Percentiles rank a stretch among this genome's conserved stretches.
Conservation (phyloP, 2,329 filamentous ascomycete species). For the Dryadomyces quercus-mongolicae region DNA sequence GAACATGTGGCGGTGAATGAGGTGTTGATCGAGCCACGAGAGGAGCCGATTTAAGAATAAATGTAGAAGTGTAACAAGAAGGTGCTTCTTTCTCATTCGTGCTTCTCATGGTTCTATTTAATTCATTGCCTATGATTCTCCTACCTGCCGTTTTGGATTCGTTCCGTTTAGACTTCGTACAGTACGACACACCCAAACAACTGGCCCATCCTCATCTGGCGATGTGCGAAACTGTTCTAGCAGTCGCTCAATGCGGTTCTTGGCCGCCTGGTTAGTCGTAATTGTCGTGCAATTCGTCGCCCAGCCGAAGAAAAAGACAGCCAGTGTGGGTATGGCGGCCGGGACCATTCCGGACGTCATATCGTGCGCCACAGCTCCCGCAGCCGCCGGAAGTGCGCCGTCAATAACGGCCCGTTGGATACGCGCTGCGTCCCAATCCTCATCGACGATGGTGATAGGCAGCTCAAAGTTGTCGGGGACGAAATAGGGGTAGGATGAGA, state of each 20-base stretch:
- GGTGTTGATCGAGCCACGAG: conserved; percentile 64
- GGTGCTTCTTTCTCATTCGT: too few species aligned
- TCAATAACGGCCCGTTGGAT: conserved; percentile 24
- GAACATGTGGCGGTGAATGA: conserved; percentile 70
- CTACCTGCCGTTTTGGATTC: not conserved
- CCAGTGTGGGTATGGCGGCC: conserved; percentile 45
- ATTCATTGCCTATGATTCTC: too few species aligned
- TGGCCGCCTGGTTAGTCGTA: conserved; percentile 57
- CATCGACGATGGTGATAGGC: conserved; percentile 44
- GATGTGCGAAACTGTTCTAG: conserved; percentile 7
- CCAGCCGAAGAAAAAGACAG: conserved; percentile 66
- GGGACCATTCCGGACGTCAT: conserved; percentile 17
- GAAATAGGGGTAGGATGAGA: conserved; percentile 22
- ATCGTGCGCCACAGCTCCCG: conserved; percentile 14
- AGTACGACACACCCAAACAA: conserved; percentile 8
- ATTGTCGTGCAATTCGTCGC: conserved; percentile 49
- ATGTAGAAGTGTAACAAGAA: not conserved
- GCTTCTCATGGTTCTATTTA: too few species aligned
- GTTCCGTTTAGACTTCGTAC: conserved; percentile 12
- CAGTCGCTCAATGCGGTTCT: conserved; percentile 40
- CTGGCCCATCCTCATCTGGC: conserved; percentile 6
- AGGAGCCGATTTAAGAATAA: conserved; percentile 52
- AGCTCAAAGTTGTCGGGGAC: conserved; percentile 29
- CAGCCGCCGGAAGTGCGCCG: conserved; percentile 40
- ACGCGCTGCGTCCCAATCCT: conserved; percentile 26